Conservation (phyloP, 352 stramenopile genomes). For the Pythium coloratum region DNA sequence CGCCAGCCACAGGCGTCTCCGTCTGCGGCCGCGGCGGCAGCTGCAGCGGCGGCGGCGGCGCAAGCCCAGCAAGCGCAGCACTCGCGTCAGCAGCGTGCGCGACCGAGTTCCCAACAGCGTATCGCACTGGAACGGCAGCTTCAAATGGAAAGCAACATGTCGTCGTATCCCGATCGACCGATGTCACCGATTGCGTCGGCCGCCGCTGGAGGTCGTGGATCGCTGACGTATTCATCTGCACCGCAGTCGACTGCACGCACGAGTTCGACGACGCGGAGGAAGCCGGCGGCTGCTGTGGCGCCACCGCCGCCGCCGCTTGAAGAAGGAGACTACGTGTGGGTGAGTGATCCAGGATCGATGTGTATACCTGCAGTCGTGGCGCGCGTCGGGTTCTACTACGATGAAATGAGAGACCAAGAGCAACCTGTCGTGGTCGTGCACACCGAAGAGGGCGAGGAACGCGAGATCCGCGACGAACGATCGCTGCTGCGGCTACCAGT, state of each 20-base stretch:
- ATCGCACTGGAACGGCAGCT: slow-evolving; percentile 5
- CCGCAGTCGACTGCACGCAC: slow-evolving; percentile 6
- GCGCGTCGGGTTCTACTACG: slow-evolving; percentile 58
- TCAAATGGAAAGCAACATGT: slow-evolving; percentile 9
- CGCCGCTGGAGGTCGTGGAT: slow-evolving; percentile 4
- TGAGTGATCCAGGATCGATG: slow-evolving; percentile 49
- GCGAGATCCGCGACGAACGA: slow-evolving; percentile 57
- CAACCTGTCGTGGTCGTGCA: slow-evolving; percentile 75
- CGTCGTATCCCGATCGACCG: slow-evolving; percentile 10
- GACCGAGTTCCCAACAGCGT: slow-evolving; percentile 16
- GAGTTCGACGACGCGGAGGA: slow-evolving; percentile 10
- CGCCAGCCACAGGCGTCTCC: slow-evolving; percentile 12
- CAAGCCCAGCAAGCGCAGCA: slow-evolving; percentile 11
- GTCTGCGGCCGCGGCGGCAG: slow-evolving; percentile 8
- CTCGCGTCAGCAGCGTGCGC: slow-evolving; percentile 11
- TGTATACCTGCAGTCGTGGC: slow-evolving; percentile 63
- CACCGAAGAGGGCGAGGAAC: slow-evolving; percentile 82
- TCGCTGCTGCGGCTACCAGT: slow-evolving; percentile 57
- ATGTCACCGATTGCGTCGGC: slow-evolving; percentile 13
- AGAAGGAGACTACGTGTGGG: slow-evolving; percentile 72
- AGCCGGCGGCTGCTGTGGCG: neutral
- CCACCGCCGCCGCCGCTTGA: slow-evolving; percentile 33
- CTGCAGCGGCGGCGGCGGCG: slow-evolving; percentile 7
- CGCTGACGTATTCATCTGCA: slow-evolving; percentile 3
- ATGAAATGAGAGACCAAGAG: slow-evolving; percentile 60